Evolutionary conservation across 306 rosid genomes (phyloP).

Genomic region (Quercus wislizeni): DNA sequence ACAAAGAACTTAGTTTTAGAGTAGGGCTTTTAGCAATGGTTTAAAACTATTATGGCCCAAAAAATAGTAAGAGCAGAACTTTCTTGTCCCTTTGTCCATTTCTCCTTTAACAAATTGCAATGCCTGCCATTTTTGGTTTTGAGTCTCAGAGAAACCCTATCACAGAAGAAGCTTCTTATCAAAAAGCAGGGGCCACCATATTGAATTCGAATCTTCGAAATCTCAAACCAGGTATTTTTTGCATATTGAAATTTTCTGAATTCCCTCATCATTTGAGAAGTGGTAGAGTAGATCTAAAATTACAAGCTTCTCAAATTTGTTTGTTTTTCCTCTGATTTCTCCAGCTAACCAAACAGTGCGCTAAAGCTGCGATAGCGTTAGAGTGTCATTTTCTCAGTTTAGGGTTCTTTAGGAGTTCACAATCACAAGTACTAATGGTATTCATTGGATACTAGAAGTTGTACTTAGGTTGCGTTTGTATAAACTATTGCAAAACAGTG

Average conservation of each 20-base stretch:
- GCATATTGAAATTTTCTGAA: not conserved
- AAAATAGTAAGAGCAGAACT: not conserved
- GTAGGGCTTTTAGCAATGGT: no score
- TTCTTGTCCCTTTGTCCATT: not conserved
- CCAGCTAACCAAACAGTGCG: not conserved
- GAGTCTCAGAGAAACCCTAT: not conserved
- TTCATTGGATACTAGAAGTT: not conserved
- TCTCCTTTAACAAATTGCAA: not conserved
- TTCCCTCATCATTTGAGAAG: no score
- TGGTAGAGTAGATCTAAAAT: no score
- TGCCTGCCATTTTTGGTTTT: not conserved
- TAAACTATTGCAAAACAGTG: not conserved
- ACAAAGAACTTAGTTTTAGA: no score
- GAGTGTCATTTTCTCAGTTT: no score
- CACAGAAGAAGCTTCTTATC: not conserved
- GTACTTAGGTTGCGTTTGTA: not conserved
- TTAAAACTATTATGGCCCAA: not conserved
- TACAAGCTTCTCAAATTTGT: no score
- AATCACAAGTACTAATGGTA: not conserved
- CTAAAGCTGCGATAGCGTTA: no score
- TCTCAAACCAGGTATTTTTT: not conserved
- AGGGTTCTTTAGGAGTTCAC: no score
- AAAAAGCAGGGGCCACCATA: not conserved
- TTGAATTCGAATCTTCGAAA: not conserved
- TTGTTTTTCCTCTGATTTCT: not conserved